Base-by-base conservation (phyloP, 768 basidiomycete species). In the Candolleomyces aberdarensis region DNA sequence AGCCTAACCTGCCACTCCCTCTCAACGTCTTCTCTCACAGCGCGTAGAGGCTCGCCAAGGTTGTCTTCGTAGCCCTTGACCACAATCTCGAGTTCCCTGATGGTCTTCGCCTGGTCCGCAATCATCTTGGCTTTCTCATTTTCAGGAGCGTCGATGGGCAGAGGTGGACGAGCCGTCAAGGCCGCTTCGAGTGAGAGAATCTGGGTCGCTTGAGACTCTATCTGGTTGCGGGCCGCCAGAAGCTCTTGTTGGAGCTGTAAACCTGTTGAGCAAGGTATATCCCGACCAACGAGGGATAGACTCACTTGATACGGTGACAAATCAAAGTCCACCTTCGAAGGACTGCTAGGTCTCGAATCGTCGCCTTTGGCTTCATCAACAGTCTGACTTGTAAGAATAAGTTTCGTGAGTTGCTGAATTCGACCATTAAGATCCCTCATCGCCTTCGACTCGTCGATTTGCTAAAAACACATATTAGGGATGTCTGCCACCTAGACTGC, bases 241-340 rank as follows among this genome's bases (percentile, higher is more conserved):
- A 96, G 83, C 62, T 95, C 92, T 79, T 96, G 91, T 76, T 95
- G 93, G 0, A 96, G 80, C 87, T 94, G 59, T 31, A 39, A 31
- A 9, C 29, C 57, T 14, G 5, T 17, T 59, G 14, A 65, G 46
- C 29, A 31, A 22, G 10, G 6, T 40, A n/a, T 56, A 48, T 36
- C n/a, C 20, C 36, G 5, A 15, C 19, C 48, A 36, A 50, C 26
- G 41, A 31, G 22, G 41, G 50, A 39, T 44, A 31, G 32, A 69
- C 77, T 60, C 50, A 90, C 89, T 77, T 94, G 88, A 63, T 93
- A 93, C 2, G 92, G 90, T 0, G 91, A 85, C 85, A 91, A 86
- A 69, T 94, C 91, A 66, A 94, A 96, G 71, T 96, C 92, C 36
- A 97, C 77, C 76, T 96, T 96, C 58, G 83, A 83, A 0, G 95